Conservation (phyloP, 441 rosid genomes). For the Adansonia rubrostipa region DNA sequence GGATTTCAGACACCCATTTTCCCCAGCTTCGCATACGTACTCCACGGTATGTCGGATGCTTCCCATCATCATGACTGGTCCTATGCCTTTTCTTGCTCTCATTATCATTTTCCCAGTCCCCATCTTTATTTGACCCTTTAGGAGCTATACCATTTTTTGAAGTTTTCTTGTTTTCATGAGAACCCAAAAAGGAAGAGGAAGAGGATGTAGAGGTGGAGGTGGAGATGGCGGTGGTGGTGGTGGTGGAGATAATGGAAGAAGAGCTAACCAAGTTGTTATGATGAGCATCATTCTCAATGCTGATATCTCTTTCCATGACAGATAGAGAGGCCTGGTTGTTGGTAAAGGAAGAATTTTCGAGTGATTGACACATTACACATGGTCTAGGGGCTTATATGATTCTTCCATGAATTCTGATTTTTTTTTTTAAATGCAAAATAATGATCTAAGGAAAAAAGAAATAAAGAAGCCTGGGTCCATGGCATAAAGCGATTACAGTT, state of each 20-base stretch:
- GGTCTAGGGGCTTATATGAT: constrained; percentile 38
- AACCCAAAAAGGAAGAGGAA: constrained; percentile 26
- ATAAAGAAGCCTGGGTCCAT: constrained; percentile 39
- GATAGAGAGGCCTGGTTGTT: constrained; percentile 31
- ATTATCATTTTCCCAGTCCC: constrained; percentile 22
- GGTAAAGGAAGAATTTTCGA: constrained; percentile 35
- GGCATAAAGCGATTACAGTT: constrained; percentile 33
- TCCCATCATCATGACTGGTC: constrained; percentile 31
- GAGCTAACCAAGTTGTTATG: constrained; percentile 26
- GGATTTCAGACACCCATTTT: constrained; percentile 83
- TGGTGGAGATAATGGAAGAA: constrained; percentile 26
- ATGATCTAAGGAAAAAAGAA: constrained; percentile 16
- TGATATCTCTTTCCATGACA: constrained; percentile 48
- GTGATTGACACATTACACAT: constrained; percentile 36
- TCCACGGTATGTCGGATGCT: constrained; percentile 64
- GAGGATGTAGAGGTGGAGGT: constrained; percentile 14
- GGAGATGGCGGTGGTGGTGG: constrained; percentile 32
- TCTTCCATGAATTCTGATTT: constrained; percentile 26
- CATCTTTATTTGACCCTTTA: constrained; percentile 39
- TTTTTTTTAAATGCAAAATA: constrained; percentile 24
- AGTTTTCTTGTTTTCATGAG: constrained; percentile 22
- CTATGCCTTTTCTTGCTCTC: constrained; percentile 35
- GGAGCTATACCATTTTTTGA: constrained; percentile 25
- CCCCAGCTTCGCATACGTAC: constrained; percentile 83
- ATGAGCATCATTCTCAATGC: constrained; percentile 51